Percentiles rank a stretch among this genome's conserved stretches.
These are phyloP conservation scores for Coprinellus aureogranulatus DNA, from an alignment of 768 basidiomycete genomes.

Conservation along the genomic window DNA sequence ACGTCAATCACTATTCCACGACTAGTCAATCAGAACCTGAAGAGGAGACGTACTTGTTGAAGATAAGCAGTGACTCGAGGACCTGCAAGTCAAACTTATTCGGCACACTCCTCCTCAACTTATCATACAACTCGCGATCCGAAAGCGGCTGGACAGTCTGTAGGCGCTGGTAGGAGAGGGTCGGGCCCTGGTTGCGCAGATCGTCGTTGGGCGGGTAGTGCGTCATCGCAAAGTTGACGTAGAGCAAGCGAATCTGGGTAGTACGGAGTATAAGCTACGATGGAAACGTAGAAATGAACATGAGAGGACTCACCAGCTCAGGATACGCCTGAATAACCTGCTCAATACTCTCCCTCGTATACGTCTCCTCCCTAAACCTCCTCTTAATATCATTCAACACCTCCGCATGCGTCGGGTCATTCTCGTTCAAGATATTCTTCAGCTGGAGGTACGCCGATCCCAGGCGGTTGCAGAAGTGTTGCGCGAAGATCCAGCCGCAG, in stretches of 20 bases:
- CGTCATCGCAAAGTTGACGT: conserved; percentile 96
- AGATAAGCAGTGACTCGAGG: conserved; percentile 89
- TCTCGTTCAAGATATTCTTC: conserved; percentile 87
- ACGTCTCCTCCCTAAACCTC: conserved; percentile 96
- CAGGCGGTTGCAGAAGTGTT: conserved; percentile 95
- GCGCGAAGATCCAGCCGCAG: conserved; percentile 96
- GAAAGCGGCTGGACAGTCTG: conserved; percentile 80
- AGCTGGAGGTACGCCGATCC: conserved; percentile 89
- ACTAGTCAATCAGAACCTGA: too few species aligned
- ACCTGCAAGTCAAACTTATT: conserved; percentile 95
- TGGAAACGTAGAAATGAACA: too few species aligned
- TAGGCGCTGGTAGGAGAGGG: conserved; percentile 95
- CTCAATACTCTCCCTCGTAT: conserved; percentile 91
- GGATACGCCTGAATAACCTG: conserved; percentile 86
- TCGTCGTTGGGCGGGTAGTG: conserved; percentile 80
- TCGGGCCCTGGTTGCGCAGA: conserved; percentile 74
- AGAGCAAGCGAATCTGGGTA: conserved; percentile 80
- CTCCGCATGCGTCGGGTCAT: conserved; percentile 85
- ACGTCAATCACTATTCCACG: too few species aligned
- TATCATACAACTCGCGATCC: conserved; percentile 82
- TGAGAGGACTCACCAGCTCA: conserved; percentile 76
- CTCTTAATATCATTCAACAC: conserved; percentile 94
- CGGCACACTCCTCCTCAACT: conserved; percentile 77
- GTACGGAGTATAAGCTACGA: too few species aligned
- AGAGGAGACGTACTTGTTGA: conserved; percentile 95